phyloP scores from a whole-genome alignment of 2,329 filamentous ascomycete genomes.

The Paecilomyces sp. region DNA sequence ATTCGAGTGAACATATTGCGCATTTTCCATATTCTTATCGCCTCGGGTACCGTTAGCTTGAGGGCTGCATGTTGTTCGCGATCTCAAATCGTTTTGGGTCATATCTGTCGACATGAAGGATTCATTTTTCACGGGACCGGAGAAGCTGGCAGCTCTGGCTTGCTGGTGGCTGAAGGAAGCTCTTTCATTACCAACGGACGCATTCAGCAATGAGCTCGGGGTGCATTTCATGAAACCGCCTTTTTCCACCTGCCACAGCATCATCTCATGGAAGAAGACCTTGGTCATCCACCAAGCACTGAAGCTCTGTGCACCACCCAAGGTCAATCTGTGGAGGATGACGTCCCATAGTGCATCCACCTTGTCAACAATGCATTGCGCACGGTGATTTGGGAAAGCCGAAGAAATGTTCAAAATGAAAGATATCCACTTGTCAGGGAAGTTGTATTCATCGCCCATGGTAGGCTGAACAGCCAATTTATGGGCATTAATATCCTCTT shows the following conservation, averaged over 20 bases:
- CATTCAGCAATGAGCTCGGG: slow-evolving; percentile 25
- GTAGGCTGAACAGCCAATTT: slow-evolving; percentile 30
- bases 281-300: slow-evolving; percentile 65
- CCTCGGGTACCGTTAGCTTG: slow-evolving; percentile 9
- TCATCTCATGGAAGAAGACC: slow-evolving; percentile 93
- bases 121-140: slow-evolving; percentile 8
- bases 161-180: slow-evolving; percentile 13
- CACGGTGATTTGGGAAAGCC: slow-evolving; percentile 33
- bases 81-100: slow-evolving; percentile 9
- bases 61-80: slow-evolving; percentile 12
- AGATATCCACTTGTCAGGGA: slow-evolving; percentile 41
- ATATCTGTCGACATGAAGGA: slow-evolving; percentile 12
- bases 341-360: slow-evolving; percentile 38
- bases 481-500: slow-evolving; percentile 22
- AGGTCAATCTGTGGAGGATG: slow-evolving; percentile 36
- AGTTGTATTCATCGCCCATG: slow-evolving; percentile 37
- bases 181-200: slow-evolving; percentile 16
- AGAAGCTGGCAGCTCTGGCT: slow-evolving; percentile 13
- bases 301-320: slow-evolving; percentile 39
- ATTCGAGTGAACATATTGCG: slow-evolving; percentile 14
- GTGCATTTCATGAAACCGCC: slow-evolving; percentile 71
- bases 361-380: slow-evolving; percentile 39
- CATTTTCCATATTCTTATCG: slow-evolving; percentile 9
- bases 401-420: slow-evolving; percentile 36
- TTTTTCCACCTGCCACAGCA: slow-evolving; percentile 79